Percentiles rank a stretch among this genome's conserved stretches.
These are phyloP conservation scores for Phalaenopsis aphrodite DNA, from an alignment of 106 monocot genomes.

Conservation along the genomic window DNA sequence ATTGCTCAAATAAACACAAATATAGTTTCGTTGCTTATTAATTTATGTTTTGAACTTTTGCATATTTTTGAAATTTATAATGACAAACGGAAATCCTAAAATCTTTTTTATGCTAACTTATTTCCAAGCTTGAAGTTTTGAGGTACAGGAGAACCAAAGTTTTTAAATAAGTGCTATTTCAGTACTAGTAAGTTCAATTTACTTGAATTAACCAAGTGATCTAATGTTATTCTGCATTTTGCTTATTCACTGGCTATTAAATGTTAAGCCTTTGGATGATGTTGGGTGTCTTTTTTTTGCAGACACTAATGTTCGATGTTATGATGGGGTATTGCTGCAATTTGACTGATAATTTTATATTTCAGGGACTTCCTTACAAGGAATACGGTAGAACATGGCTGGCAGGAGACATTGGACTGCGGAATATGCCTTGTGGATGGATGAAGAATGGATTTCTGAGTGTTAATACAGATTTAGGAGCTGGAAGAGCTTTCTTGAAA, in stretches of 20 bases:
- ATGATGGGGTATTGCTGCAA: not conserved
- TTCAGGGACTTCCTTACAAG: conserved; percentile 37
- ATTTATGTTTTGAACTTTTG: not conserved
- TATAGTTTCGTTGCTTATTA: not conserved
- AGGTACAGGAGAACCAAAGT: not conserved
- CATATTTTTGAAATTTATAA: not conserved
- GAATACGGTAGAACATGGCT: conserved; percentile 43
- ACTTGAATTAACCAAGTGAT: not conserved
- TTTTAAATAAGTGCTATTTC: not conserved
- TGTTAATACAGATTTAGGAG: conserved; percentile 59
- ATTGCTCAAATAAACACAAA: no score
- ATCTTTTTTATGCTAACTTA: not conserved
- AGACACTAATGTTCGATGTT: not conserved
- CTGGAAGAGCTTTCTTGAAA: conserved; percentile 79
- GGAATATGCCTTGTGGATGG: conserved; percentile 67
- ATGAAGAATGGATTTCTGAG: conserved; percentile 93
- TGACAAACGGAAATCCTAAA: not conserved
- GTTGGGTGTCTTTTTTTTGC: not conserved
- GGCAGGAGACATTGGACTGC: conserved; percentile 63
- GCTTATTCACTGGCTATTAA: not conserved
- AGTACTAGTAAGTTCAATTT: not conserved
- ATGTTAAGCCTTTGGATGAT: not conserved
- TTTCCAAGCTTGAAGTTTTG: not conserved
- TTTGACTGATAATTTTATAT: not conserved
- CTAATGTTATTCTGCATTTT: not conserved